Conservation (phyloP, 768 basidiomycete species). For the Infundibulicybe gibba region DNA sequence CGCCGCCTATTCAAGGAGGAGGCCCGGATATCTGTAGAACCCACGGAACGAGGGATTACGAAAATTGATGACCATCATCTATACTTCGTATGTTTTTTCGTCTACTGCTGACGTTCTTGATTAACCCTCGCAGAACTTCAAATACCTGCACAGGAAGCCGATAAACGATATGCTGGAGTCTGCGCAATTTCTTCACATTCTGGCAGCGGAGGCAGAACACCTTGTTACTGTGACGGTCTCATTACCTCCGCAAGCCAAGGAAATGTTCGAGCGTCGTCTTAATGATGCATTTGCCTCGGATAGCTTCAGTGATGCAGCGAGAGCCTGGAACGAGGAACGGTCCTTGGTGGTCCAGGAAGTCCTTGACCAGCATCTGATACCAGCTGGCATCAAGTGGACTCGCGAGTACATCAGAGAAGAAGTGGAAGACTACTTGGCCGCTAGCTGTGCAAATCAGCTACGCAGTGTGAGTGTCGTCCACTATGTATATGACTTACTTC, state of each 20-base stretch:
- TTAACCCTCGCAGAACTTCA: constrained; percentile 69
- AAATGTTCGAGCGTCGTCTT: constrained; percentile 72
- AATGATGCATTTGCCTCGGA: constrained; percentile 81
- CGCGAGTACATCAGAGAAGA: constrained; percentile 88
- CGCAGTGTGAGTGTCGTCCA: constrained; percentile 51
- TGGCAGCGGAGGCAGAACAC: constrained; percentile 86
- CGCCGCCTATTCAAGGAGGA: constrained; percentile 72
- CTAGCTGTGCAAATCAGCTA: constrained; percentile 62
- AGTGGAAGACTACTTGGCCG: constrained; percentile 80
- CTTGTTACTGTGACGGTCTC: constrained; percentile 75
- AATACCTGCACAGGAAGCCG: constrained; percentile 84
- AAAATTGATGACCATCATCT: constrained; percentile 76
- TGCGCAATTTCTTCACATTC: constrained; percentile 86
- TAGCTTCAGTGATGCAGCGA: constrained; percentile 78
- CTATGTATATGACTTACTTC: constrained; percentile 4
- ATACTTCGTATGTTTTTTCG: constrained; percentile 53
- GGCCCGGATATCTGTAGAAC: constrained; percentile 74
- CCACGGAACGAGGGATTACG: constrained; percentile 80
- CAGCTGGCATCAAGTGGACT: constrained; percentile 82
- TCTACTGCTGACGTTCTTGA: too few relatives aligned
- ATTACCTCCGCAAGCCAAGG: constrained; percentile 57
- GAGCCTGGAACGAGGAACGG: constrained; percentile 90
- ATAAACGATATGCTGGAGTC: constrained; percentile 64
- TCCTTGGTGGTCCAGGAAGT: constrained; percentile 74
- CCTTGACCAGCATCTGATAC: constrained; percentile 78